phyloP scores from a whole-genome alignment of 2,329 filamentous ascomycete species.

The Hirsutella rhossiliensis region DNA sequence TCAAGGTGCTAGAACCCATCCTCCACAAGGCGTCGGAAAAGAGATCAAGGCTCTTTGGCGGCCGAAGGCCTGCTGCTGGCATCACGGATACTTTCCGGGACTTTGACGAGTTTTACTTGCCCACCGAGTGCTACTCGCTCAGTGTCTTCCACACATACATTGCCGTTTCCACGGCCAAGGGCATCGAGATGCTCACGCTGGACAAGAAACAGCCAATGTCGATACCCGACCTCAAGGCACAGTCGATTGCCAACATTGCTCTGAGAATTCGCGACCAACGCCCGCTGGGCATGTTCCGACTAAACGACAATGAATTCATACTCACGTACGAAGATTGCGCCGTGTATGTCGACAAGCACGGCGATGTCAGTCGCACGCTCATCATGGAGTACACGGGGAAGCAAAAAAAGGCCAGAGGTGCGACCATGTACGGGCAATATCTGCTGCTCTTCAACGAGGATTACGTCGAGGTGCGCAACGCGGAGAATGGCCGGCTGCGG shows the following conservation, averaged over 20 bases:
- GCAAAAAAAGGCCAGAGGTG: constrained; percentile 62
- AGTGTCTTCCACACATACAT: constrained; percentile 95
- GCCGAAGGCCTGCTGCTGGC: constrained; percentile 48
- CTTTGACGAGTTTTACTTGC: constrained; percentile 98
- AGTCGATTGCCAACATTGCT: constrained; percentile 75
- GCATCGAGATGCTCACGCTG: constrained; percentile 89
- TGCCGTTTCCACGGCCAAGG: constrained; percentile 80
- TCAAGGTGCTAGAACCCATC: constrained; percentile 93
- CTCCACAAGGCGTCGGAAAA: constrained; percentile 86
- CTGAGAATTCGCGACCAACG: constrained; percentile 70
- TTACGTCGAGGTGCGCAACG: constrained; percentile 94
- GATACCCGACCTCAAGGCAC: constrained; percentile 73
- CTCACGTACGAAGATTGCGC: constrained; percentile 92
- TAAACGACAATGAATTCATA: constrained; percentile 85
- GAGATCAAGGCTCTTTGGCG: constrained; percentile 55
- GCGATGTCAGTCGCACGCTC: constrained; percentile 83
- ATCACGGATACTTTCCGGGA: constrained; percentile 93
- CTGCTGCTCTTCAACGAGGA: constrained; percentile 89
- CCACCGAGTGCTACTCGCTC: constrained; percentile 85
- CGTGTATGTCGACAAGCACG: constrained; percentile 96
- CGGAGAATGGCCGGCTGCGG: constrained; percentile 82
- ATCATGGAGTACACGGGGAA: constrained; percentile 99
- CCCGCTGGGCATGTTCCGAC: constrained; percentile 90
- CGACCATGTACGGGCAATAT: constrained; percentile 85
- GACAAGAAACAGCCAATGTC: constrained; percentile 96